phyloP scores from a whole-genome alignment of 2,329 filamentous ascomycete genomes.

The Fusarium camptoceras region DNA sequence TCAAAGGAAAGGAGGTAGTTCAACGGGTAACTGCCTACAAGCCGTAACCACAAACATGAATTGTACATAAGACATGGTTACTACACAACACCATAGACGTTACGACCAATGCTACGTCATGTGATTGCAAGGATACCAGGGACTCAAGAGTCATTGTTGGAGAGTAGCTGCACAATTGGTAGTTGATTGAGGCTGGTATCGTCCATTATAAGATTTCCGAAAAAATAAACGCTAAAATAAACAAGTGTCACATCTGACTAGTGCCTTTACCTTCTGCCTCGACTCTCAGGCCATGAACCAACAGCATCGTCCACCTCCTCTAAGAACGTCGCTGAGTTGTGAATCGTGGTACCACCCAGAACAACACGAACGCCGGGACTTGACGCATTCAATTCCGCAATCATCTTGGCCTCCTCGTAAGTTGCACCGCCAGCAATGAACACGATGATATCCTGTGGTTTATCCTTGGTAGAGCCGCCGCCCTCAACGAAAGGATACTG shows the following conservation, averaged over 20 bases:
- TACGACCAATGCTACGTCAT: not conserved
- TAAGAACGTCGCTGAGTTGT: constrained; percentile 88
- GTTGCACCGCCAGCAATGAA: constrained; percentile 95
- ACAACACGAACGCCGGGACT: constrained; percentile 90
- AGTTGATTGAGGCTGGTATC: not conserved
- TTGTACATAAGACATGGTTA: not conserved
- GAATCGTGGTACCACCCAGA: constrained; percentile 86
- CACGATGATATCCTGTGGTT: constrained; percentile 94
- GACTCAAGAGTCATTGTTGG: not conserved
- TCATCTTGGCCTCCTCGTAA: constrained; percentile 96
- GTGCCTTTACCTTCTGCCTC: constrained; percentile 41
- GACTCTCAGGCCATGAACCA: constrained; percentile 81
- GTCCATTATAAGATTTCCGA: not conserved
- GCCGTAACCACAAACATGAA: not conserved
- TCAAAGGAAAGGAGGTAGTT: not conserved
- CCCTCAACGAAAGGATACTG: constrained; percentile 96
- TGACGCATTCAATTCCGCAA: constrained; percentile 93
- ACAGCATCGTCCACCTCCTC: constrained; percentile 94
- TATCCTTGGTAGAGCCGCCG: constrained; percentile 86
- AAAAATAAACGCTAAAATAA: constrained; percentile 13
- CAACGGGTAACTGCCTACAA: not conserved
- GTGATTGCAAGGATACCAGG: not conserved
- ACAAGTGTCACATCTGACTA: not conserved
- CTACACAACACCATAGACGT: not conserved
- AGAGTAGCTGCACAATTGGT: not conserved